Evolutionary conservation across 257 asterid genomes (phyloP).

Genomic region (Schizonepeta tenuifolia): DNA sequence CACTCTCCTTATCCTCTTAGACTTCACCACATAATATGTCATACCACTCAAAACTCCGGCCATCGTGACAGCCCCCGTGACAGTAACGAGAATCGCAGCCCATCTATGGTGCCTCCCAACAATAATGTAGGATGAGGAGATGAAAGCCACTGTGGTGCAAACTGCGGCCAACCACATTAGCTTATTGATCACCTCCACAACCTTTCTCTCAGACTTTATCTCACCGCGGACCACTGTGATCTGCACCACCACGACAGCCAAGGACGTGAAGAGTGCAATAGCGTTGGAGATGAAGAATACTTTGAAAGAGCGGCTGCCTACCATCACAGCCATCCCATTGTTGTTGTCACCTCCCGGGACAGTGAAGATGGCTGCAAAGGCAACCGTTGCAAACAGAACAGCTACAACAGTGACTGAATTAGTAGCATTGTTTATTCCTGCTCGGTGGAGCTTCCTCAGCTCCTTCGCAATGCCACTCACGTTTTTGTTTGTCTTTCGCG

Average conservation of each 20-base stretch:
- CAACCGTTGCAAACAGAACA: conserved; percentile 72
- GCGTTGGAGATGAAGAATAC: conserved; percentile 72
- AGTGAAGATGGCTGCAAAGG: conserved; percentile 80
- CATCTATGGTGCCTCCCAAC: conserved; percentile 58
- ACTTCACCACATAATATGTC: conserved; percentile 73
- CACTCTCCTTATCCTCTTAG: conserved; percentile 56
- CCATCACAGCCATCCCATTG: conserved; percentile 58
- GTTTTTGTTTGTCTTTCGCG: conserved; percentile 68
- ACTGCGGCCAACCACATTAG: conserved; percentile 87
- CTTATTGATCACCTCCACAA: conserved; percentile 72
- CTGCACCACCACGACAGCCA: conserved; percentile 81
- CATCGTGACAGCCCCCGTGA: conserved; percentile 59
- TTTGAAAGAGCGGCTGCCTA: conserved; percentile 48
- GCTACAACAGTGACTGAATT: conserved; percentile 82
- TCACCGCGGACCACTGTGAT: conserved; percentile 80
- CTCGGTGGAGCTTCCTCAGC: conserved; percentile 71
- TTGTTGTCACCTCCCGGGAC: conserved; percentile 76
- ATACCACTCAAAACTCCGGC: conserved; percentile 65
- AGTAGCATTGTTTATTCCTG: conserved; percentile 54
- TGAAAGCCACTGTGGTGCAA: conserved; percentile 75
- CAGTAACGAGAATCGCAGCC: conserved; percentile 70
- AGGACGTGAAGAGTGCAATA: conserved; percentile 70
- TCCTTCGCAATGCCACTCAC: conserved; percentile 77
- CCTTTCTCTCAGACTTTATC: conserved; percentile 69
- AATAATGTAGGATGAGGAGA: conserved; percentile 67